Base-by-base conservation (phyloP, 2,329 filamentous ascomycete genomes). In the Trichoderma citrinoviride region DNA sequence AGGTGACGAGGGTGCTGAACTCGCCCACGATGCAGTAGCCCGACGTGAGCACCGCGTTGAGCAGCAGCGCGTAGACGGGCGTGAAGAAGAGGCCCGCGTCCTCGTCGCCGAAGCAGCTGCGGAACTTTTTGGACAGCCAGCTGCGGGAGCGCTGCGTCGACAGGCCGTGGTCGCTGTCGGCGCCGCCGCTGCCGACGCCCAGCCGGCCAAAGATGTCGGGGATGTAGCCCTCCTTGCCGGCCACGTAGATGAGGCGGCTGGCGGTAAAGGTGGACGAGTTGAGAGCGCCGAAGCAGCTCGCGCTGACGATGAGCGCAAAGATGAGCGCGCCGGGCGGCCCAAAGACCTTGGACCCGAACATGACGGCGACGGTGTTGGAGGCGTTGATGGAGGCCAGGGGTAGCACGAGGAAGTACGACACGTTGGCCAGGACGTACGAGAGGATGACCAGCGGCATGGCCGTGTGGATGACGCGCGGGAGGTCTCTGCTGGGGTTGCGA, bases 201-300 rank as follows among this genome's bases (percentile, higher is more conserved):
- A 98, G 88, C 53, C 87, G 90, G 47, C 92, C 92, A 72, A 98
- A 96, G 6, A 97, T 70, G 0, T 83, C 81, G 0, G 95, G 95
- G 17, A 99, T 85, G 75, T 97, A 98, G 47, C 93, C 93, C 80
- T 99, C 95, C 74, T 97, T 96, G 33, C 93, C 93, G 3, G 95
- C 95, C 12, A 89, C 93, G 78, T 98, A 99, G 70, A 97, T 90
- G 1, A 99, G 85, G 10, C 95, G 90, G 65, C 93, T 93, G 66
- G 90, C 92, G 23, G 95, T 99, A 74, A 99, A 99, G 0, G 92
- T 93, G 1, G 92, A 93, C 17, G 93, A 94, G 78, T 98, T 99
- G 62, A 99, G 84, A 0, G 95, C 92, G 67, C 95, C 95, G 71
- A 99, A 94, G 78, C 95, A 99, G 60, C 91, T 96, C 43, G 91